Conservation (phyloP, 305 asterid species). For the Fraxinus greggii region DNA sequence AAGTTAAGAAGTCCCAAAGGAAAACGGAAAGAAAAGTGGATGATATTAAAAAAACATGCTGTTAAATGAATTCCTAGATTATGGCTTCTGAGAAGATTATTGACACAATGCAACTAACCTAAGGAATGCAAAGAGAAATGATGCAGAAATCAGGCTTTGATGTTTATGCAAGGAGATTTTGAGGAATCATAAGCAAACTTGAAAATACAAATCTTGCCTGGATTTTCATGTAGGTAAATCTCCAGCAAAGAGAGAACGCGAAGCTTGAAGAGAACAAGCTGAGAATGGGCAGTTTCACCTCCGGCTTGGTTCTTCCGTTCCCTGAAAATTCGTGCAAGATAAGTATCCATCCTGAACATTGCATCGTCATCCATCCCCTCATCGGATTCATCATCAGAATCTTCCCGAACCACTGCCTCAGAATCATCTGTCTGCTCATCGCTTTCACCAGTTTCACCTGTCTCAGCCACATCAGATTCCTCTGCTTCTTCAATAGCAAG, state of each 20-base stretch:
- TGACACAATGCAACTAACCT: background rate
- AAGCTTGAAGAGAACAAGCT: constrained; percentile 91
- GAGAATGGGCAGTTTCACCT: constrained; percentile 94
- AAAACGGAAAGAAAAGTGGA: background rate
- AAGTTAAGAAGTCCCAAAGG: background rate
- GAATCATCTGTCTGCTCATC: constrained; percentile 84
- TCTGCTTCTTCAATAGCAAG: constrained; percentile 84
- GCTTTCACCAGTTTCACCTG: constrained; percentile 72
- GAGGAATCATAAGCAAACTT: background rate
- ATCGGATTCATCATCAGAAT: constrained; percentile 82
- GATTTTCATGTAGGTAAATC: constrained; percentile 86
- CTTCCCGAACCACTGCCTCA: constrained; percentile 65
- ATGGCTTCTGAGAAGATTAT: background rate
- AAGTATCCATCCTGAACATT: constrained; percentile 83
- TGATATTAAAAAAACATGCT: background rate
- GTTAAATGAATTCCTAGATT: background rate
- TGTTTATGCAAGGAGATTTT: background rate
- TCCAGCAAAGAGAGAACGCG: constrained; percentile 94
- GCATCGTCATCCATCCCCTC: constrained; percentile 96
- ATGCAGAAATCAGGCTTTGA: background rate
- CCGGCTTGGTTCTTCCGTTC: constrained; percentile 82
- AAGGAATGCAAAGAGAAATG: background rate
- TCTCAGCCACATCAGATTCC: constrained; percentile 85
- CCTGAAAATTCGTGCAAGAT: constrained; percentile 64
- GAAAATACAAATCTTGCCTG: constrained; percentile 55